Percentiles rank a stretch among this genome's conserved stretches.
Evolutionary conservation across 2,329 filamentous ascomycete species (phyloP).

Genomic region (Pestalotiopsis fici): DNA sequence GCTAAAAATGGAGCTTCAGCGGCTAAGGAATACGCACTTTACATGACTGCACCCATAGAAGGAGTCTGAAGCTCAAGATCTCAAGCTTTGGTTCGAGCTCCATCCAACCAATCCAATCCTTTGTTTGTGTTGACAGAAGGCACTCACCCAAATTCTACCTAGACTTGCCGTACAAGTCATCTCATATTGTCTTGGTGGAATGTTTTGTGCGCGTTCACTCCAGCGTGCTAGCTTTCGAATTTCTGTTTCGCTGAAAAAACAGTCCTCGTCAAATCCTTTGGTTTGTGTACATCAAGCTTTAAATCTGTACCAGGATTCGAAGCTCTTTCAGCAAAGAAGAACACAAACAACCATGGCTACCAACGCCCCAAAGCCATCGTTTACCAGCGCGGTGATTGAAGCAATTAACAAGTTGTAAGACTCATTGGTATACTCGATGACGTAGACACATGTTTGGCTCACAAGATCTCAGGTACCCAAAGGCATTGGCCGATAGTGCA

Average conservation of each 20-base stretch:
- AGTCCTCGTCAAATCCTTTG: neutral
- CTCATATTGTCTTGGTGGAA: neutral
- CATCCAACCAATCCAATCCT: neutral
- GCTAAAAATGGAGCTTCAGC: neutral
- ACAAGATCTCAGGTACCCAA: conserved; percentile 70
- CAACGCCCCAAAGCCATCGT: conserved; percentile 22
- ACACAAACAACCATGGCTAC: conserved; percentile 20
- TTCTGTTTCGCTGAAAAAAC: neutral
- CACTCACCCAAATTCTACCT: neutral
- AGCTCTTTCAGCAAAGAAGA: neutral
- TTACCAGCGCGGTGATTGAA: conserved; percentile 65
- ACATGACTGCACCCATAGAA: neutral
- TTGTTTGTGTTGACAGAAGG: neutral
- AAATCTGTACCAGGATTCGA: neutral
- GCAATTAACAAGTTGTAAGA: conserved; percentile 79
- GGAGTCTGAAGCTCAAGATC: neutral
- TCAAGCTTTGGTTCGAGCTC: neutral
- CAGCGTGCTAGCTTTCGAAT: neutral
- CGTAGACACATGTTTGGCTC: neutral
- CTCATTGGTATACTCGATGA: neutral
- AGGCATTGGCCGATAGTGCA: conserved; percentile 81
- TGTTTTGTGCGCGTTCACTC: neutral
- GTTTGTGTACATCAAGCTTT: neutral
- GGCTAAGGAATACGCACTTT: neutral
- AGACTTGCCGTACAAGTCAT: neutral